Conservation (phyloP, 129 eudicot genomes). For the Gnaphalium uliginosum region DNA sequence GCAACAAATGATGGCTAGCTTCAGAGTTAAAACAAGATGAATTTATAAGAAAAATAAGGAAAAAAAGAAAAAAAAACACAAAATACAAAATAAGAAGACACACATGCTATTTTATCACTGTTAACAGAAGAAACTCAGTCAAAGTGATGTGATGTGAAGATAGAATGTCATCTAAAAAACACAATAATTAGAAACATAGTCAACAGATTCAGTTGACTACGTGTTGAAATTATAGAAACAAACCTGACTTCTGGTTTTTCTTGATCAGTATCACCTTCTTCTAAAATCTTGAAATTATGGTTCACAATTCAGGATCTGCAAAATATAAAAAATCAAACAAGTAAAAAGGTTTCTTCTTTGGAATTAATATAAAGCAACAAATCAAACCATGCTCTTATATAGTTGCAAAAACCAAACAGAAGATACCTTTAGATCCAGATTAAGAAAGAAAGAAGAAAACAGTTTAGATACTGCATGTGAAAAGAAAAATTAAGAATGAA, state of each 20-base stretch:
- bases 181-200: neutral
- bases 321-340: neutral
- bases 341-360: neutral
- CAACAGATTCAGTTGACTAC: slow-evolving; percentile 10
- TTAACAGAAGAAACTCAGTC: slow-evolving; percentile 9
- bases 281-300: slow-evolving; percentile 6
- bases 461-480: neutral
- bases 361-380: neutral
- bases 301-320: neutral
- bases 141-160: slow-evolving; percentile 24
- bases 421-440: slow-evolving; percentile 23
- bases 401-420: neutral
- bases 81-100: neutral
- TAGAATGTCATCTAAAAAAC: slow-evolving; percentile 15
- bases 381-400: neutral
- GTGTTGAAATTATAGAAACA: slow-evolving; percentile 8
- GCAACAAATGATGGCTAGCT: neutral
- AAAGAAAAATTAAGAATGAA: neutral
- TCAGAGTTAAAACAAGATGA: neutral
- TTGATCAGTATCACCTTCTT: slow-evolving; percentile 8
- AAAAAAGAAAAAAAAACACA: neutral
- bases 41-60: neutral
- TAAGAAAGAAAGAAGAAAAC: neutral
- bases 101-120: slow-evolving; percentile 1
- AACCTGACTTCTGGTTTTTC: slow-evolving; percentile 11